Percentiles rank a stretch among this genome's conserved stretches.
These are phyloP conservation scores for Leccinum variicolor DNA, from an alignment of 768 basidiomycete genomes.

Conservation along the genomic window DNA sequence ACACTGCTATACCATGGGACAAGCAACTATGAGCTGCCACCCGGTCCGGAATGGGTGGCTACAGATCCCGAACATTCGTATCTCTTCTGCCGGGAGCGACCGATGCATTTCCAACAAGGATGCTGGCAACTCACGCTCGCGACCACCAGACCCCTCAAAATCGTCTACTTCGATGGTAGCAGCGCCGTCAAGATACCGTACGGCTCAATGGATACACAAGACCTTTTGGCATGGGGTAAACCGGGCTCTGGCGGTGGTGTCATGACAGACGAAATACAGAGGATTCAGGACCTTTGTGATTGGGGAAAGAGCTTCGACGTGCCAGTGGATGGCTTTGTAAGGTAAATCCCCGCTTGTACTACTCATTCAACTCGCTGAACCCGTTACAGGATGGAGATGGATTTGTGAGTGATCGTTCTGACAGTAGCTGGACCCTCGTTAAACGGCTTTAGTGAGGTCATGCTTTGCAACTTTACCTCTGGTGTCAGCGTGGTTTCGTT, in stretches of 20 bases:
- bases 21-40: slow-evolving; percentile 19
- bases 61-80: slow-evolving; percentile 37
- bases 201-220: slow-evolving; percentile 46
- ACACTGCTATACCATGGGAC: slow-evolving; percentile 37
- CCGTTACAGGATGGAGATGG: slow-evolving; percentile 26
- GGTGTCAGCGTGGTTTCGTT: slow-evolving; percentile 27
- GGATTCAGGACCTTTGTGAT: slow-evolving; percentile 39
- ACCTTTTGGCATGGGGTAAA: slow-evolving; percentile 43
- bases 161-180: slow-evolving; percentile 52
- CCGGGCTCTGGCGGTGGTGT: slow-evolving; percentile 7
- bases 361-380: background rate
- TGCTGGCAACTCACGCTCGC: slow-evolving; percentile 20
- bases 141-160: slow-evolving; percentile 34
- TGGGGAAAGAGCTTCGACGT: slow-evolving; percentile 41
- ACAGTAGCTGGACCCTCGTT: background rate
- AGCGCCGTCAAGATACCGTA: slow-evolving; percentile 42
- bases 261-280: slow-evolving; percentile 29
- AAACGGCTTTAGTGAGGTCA: slow-evolving; percentile 29
- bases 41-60: slow-evolving; percentile 31
- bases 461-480: slow-evolving; percentile 32
- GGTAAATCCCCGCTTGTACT: slow-evolving; percentile 20
- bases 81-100: slow-evolving; percentile 31
- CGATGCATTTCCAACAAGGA: background rate
- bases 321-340: slow-evolving; percentile 41
- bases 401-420: slow-evolving; percentile 24